phyloP scores from a whole-genome alignment of 768 basidiomycete genomes.

The Tulasnella sp. region DNA sequence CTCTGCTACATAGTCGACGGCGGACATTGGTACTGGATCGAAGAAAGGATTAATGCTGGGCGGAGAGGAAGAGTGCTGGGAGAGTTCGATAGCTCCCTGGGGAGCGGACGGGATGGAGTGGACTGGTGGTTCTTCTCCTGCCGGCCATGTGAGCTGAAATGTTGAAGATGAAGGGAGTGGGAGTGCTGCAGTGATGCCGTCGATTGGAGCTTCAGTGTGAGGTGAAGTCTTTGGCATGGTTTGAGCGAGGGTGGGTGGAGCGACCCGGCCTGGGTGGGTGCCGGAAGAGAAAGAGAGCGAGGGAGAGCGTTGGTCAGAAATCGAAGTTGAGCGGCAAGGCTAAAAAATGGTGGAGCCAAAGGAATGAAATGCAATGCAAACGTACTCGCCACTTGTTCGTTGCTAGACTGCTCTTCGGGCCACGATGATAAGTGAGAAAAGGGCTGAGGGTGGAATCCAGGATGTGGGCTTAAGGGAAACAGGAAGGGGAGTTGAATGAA shows the following conservation, averaged over 20 bases:
- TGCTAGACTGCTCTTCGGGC: neutral
- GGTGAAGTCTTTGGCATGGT: slow-evolving; percentile 13
- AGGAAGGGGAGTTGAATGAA: neutral
- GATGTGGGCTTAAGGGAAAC: neutral
- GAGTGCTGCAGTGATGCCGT: slow-evolving; percentile 1
- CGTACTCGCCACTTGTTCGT: neutral
- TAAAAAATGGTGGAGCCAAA: neutral
- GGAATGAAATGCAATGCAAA: neutral
- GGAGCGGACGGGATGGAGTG: slow-evolving; percentile 12
- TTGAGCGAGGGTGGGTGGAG: neutral
- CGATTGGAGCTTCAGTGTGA: slow-evolving; percentile 1
- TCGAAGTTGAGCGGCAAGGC: neutral
- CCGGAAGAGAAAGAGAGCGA: neutral
- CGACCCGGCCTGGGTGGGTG: neutral
- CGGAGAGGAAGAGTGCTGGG: neutral
- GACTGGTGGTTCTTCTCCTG: slow-evolving; percentile 15
- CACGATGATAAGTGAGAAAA: neutral
- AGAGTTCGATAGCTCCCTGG: neutral
- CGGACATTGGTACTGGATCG: slow-evolving; percentile 3
- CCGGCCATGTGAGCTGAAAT: slow-evolving; percentile 20
- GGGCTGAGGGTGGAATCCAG: neutral
- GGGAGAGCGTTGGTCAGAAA: neutral
- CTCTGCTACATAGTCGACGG: neutral
- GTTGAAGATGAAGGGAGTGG: slow-evolving; percentile 10
- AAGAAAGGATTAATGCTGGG: slow-evolving; percentile 10